These are phyloP conservation scores for Corylus americana DNA, from an alignment of 306 rosid species.

Conservation along the genomic window DNA sequence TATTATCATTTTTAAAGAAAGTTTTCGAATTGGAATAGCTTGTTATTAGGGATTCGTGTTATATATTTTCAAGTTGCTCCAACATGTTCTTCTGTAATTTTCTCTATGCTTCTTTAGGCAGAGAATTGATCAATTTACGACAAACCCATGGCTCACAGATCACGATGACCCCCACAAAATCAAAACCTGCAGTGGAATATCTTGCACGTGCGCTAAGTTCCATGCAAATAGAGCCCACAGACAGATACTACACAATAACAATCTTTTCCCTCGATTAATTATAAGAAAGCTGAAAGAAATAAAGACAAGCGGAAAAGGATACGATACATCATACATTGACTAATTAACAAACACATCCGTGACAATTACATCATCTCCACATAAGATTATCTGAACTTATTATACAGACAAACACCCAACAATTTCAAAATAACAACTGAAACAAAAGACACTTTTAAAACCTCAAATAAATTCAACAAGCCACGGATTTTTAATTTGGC, in stretches of 20 bases:
- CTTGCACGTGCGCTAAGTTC: constrained; percentile 64
- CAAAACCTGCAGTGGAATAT: constrained; percentile 49
- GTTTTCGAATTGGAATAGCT: too few relatives aligned
- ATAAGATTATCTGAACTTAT: constrained; percentile 36
- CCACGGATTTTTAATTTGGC: constrained; percentile 12
- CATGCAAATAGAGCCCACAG: constrained; percentile 47
- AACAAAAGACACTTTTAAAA: constrained; percentile 31
- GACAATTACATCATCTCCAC: constrained; percentile 36
- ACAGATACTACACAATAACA: constrained; percentile 5
- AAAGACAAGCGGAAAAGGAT: constrained; percentile 26
- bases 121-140: too few relatives aligned
- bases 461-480: constrained; percentile 35
- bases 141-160: background rate
- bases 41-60: too few relatives aligned
- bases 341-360: constrained; percentile 21
- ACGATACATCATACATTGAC: constrained; percentile 13
- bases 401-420: constrained; percentile 38
- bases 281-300: constrained; percentile 12
- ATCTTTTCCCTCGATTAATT: constrained; percentile 20
- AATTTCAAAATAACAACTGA: constrained; percentile 1
- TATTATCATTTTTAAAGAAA: too few relatives aligned
- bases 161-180: constrained; percentile 19
- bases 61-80: too few relatives aligned
- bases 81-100: too few relatives aligned
- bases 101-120: too few relatives aligned